Evolutionary conservation across 2,329 filamentous ascomycete species (phyloP).

Genomic region (Metarhizium album): DNA sequence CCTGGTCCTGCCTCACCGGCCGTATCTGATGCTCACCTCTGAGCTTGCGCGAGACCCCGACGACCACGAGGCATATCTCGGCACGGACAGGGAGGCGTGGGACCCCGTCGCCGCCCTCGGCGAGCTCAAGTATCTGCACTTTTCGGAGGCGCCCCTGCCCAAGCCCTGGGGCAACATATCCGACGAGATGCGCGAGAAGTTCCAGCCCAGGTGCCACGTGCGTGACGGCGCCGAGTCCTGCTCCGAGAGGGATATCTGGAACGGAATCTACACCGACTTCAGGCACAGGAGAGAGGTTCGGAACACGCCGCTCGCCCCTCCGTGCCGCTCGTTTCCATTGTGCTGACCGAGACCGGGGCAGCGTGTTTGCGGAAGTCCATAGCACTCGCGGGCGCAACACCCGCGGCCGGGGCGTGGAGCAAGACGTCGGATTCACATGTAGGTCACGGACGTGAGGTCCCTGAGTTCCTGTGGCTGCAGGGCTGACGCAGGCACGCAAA

Average conservation of each 20-base stretch:
- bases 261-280: constrained; percentile 38
- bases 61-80: constrained; percentile 33
- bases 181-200: constrained; percentile 3
- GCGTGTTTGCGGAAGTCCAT: no score
- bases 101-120: constrained; percentile 39
- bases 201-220: constrained; percentile 12
- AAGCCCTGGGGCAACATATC: constrained; percentile 38
- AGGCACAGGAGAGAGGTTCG: constrained; percentile 1
- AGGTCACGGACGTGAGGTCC: no score
- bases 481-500: no score
- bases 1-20: constrained; percentile 52
- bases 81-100: constrained; percentile 39
- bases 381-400: no score
- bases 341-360: no score
- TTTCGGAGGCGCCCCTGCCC: constrained; percentile 60
- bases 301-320: no score
- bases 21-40: constrained; percentile 49
- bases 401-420: no score
- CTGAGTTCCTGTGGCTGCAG: no score
- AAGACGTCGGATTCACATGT: no score
- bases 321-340: no score
- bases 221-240: constrained; percentile 34
- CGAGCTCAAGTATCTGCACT: constrained; percentile 58
- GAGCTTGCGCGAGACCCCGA: constrained; percentile 42
- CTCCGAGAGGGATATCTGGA: constrained; percentile 7